Conservation (phyloP, 2,329 filamentous ascomycete species). For the Exophiala alcalophila region DNA sequence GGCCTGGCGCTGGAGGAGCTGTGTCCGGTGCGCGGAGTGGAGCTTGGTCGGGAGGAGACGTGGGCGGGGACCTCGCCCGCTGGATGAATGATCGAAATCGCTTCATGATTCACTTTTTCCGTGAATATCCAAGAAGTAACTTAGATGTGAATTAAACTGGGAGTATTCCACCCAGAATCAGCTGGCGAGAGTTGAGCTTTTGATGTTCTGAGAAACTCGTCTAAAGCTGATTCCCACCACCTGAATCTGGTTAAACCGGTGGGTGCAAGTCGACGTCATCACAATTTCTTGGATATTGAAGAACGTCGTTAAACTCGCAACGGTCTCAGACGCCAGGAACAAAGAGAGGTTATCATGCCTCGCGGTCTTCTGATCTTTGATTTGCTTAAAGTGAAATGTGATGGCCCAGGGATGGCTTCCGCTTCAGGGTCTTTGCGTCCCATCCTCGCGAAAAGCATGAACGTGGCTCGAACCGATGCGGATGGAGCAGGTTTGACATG, state of each 20-base stretch:
- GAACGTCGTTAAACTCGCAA: too few species aligned
- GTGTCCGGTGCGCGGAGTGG: conserved; percentile 10
- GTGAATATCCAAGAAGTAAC: not conserved
- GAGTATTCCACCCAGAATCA: too few species aligned
- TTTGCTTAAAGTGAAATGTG: conserved; percentile 5
- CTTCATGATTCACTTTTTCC: conserved; percentile 18
- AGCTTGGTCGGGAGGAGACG: conserved; percentile 11
- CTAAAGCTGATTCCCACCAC: not conserved
- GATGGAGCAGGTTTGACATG: conserved; percentile 9
- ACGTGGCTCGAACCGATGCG: conserved; percentile 21
- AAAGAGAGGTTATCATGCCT: conserved; percentile 14
- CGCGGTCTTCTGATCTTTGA: conserved; percentile 17
- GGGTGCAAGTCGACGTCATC: too few species aligned
- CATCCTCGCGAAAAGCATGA: conserved; percentile 3
- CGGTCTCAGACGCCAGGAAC: conserved; percentile 5
- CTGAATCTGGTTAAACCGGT: too few species aligned
- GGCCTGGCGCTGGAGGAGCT: conserved; percentile 9
- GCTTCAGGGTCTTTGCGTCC: conserved; percentile 3
- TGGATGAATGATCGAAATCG: conserved; percentile 8
- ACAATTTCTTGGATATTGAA: too few species aligned
- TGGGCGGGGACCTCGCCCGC: conserved; percentile 3
- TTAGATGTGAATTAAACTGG: too few species aligned
- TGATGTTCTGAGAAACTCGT: not conserved
- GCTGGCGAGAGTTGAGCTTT: too few species aligned
- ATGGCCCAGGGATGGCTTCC: conserved; percentile 1